A percentile compares a stretch with the other conserved stretches of the same genome.
Conservation (phyloP, 2,329 filamentous ascomycete species). For the Albophoma yamanashiensis region DNA sequence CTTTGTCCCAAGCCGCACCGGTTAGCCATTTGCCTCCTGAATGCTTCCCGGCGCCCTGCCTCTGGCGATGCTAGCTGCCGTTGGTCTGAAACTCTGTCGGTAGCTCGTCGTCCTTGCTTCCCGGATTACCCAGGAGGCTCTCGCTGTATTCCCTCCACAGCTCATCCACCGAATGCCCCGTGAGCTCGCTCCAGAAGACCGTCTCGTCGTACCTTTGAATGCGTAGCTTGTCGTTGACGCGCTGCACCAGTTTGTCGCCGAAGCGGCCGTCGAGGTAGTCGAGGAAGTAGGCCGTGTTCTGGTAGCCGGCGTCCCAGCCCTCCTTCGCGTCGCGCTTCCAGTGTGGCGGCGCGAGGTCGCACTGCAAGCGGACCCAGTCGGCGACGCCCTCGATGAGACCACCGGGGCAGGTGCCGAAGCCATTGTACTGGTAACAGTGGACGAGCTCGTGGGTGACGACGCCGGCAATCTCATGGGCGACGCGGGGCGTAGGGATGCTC, state of each 20-base stretch:
- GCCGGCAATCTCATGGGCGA: conserved; percentile 58
- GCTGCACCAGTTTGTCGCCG: conserved; percentile 46
- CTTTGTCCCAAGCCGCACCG: background rate
- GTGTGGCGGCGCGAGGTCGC: conserved; percentile 66
- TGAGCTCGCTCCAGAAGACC: conserved; percentile 56
- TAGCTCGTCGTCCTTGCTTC: background rate
- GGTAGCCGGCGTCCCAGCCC: conserved; percentile 83
- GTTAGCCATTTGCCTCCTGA: background rate
- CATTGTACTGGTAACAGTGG: conserved; percentile 85
- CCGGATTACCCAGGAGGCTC: conserved; percentile 7
- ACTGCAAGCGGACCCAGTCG: conserved; percentile 79
- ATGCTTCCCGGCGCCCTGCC: background rate
- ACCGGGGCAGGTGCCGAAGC: conserved; percentile 47
- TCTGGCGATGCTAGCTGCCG: background rate
- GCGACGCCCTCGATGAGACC: conserved; percentile 87
- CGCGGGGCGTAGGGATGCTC: conserved; percentile 30
- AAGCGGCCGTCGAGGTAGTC: conserved; percentile 68
- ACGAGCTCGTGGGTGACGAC: conserved; percentile 89
- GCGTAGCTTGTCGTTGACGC: conserved; percentile 58
- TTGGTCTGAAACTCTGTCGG: background rate
- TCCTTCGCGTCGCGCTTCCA: conserved; percentile 55
- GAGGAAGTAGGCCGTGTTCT: conserved; percentile 84
- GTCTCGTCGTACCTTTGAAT: conserved; percentile 53
- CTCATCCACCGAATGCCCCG: conserved; percentile 53
- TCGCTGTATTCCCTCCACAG: conserved; percentile 66